Conservation (phyloP, 129 eudicot species). For the Deinandra increscens region DNA sequence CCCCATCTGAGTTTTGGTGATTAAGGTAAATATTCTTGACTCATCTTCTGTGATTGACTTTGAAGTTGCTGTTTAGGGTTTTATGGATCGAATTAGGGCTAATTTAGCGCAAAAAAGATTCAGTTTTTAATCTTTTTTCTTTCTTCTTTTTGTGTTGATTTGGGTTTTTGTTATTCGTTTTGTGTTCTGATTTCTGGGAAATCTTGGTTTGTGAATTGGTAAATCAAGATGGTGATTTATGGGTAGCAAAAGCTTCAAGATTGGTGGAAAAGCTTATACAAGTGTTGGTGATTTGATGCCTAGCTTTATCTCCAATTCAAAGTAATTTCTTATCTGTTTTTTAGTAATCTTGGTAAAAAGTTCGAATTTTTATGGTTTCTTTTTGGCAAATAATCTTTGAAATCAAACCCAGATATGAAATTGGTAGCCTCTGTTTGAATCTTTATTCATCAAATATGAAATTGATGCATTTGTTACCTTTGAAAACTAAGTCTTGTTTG, state of each 20-base stretch:
- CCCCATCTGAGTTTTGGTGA: constrained; percentile 8
- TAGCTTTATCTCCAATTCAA: constrained; percentile 63
- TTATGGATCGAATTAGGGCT: constrained; percentile 21
- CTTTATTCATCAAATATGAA: constrained; percentile 20
- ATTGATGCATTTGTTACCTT: constrained; percentile 11
- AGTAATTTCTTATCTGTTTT: constrained; percentile 40
- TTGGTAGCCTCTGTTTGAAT: constrained; percentile 23
- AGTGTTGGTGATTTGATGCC: constrained; percentile 63
- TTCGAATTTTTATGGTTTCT: constrained; percentile 9
- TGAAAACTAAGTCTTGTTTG: neutral
- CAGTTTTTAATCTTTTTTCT: constrained; percentile 3
- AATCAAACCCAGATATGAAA: constrained; percentile 19
- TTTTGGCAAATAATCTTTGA: neutral
- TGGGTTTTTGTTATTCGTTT: constrained; percentile 24
- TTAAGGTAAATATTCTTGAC: constrained; percentile 35
- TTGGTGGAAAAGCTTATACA: constrained; percentile 45
- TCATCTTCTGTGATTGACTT: neutral
- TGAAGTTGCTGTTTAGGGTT: constrained; percentile 19
- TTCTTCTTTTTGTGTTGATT: constrained; percentile 16
- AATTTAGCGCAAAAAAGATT: constrained; percentile 8
- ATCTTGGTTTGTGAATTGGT: constrained; percentile 23
- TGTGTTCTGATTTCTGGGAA: constrained; percentile 14
- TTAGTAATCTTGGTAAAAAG: neutral
- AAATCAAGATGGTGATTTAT: constrained; percentile 47
- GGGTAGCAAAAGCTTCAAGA: constrained; percentile 57